Base-by-base conservation (phyloP, 1,284 basidiomycete genomes). In the Ganoderma boninense region DNA sequence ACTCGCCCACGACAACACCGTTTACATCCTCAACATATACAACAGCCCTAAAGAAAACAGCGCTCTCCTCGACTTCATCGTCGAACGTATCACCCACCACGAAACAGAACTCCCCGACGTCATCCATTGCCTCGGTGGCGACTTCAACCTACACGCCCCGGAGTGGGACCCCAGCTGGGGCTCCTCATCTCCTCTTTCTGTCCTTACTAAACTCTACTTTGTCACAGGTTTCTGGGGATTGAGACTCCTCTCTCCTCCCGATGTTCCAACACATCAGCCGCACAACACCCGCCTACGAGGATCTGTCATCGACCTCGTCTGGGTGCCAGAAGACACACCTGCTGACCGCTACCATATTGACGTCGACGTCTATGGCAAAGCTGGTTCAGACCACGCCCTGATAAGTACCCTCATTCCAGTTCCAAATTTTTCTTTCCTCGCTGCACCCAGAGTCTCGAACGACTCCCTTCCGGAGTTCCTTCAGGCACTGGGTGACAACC, bases 1-100 rank as follows among this genome's bases (percentile, higher is more conserved):
- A 11, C 52, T 59, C 14, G 13, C 20, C 6, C 14, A 16, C 6
- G 40, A 40, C 2, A 4, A 14, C 38, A 54, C 54, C 10, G 10
- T 57, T 14, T 16, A 20, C 18, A 43, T 65, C 4, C 38, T 65
- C 13, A 65, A 65, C 42, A 1, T 65, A 6, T 65, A 65, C 64
- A 65, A 65, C 18, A 38, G 59, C 23, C 0, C 54, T 11, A 11
- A 18, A 11, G 16, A n/a, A 18, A 10, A 26, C 40, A 29, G 35
- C 5, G 10, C n/a, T 2, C 26, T 56, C 38, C 11, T 42, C 6
- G 8, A 23, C 14, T 14, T 44, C 40, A 54, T 65, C 26, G 3
- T 32, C 42, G 23, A 18, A 8, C 2, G 29, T 10, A 46, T 46
- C 16, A 46, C 44, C 4, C 44, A 46, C 16, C 18, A 46, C 18